Evolutionary conservation across 352 stramenopile genomes (phyloP).

Genomic region (Blastocystis sp.): DNA sequence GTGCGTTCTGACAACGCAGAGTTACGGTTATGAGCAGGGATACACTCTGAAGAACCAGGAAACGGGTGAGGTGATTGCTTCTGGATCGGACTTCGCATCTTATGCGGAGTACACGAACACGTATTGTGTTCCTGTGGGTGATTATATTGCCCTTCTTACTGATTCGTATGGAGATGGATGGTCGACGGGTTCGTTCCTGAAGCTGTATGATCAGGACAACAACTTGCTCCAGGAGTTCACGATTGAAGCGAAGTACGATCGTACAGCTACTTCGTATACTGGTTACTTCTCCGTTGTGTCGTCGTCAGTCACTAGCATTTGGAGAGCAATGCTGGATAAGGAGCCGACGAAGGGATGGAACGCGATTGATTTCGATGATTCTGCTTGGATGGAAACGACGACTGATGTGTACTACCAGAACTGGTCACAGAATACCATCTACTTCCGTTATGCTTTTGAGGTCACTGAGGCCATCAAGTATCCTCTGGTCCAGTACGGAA

Average conservation of each 20-base stretch:
- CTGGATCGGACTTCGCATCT: not conserved
- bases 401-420: not conserved
- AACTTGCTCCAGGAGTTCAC: not conserved
- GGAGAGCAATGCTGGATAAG: not conserved
- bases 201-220: not conserved
- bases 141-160: not conserved
- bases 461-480: not conserved
- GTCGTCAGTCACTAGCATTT: not conserved
- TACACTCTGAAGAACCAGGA: not conserved
- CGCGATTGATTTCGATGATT: not conserved
- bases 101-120: not conserved
- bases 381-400: not conserved
- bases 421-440: not conserved
- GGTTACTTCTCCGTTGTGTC: not conserved
- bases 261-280: not conserved
- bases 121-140: not conserved
- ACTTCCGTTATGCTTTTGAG: not conserved
- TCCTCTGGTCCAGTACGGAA: not conserved
- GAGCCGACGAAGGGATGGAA: not conserved
- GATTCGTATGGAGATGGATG: conserved; percentile 9
- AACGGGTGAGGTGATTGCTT: not conserved
- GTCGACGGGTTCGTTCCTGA: not conserved
- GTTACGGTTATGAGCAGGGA: not conserved
- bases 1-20: not conserved
- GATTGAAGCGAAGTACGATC: not conserved